phyloP scores from a whole-genome alignment of 2,329 filamentous ascomycete species.

The Herpotrichia juniperi region DNA sequence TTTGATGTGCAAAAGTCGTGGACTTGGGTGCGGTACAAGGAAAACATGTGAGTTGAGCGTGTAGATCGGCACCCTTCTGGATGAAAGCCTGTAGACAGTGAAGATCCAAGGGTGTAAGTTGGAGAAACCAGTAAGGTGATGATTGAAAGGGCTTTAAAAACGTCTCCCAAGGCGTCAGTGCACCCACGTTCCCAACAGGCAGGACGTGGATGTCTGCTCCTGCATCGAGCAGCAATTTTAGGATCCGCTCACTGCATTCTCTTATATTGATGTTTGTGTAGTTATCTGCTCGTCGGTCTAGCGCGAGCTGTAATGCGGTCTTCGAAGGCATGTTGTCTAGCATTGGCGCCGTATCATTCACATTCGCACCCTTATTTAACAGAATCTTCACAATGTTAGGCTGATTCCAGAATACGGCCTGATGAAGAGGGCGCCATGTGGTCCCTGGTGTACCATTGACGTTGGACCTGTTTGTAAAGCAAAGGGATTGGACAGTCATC shows the following conservation, averaged over 20 bases:
- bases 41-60: slow-evolving; percentile 24
- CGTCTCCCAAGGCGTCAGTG: slow-evolving; percentile 25
- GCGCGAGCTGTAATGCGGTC: slow-evolving; percentile 34
- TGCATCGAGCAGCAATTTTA: slow-evolving; percentile 37
- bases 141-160: slow-evolving; percentile 38
- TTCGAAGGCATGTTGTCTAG: slow-evolving; percentile 14
- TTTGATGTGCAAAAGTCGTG: slow-evolving; percentile 37
- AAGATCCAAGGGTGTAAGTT: slow-evolving; percentile 25
- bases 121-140: slow-evolving; percentile 28
- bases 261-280: slow-evolving; percentile 20
- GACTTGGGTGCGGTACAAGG: slow-evolving; percentile 25
- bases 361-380: slow-evolving; percentile 32
- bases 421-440: slow-evolving; percentile 36
- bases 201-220: slow-evolving; percentile 32
- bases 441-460: slow-evolving; percentile 32
- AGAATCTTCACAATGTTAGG: slow-evolving; percentile 37
- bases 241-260: slow-evolving; percentile 27
- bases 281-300: slow-evolving; percentile 26
- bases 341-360: slow-evolving; percentile 24
- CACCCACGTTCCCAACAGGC: slow-evolving; percentile 15
- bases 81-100: slow-evolving; percentile 37
- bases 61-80: slow-evolving; percentile 28
- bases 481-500: slow-evolving; percentile 35
- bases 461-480: slow-evolving; percentile 27
- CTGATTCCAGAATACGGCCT: slow-evolving; percentile 39